Evolutionary conservation across 140 eudicot genomes (phyloP).

Genomic region (Flaveria floridana): DNA sequence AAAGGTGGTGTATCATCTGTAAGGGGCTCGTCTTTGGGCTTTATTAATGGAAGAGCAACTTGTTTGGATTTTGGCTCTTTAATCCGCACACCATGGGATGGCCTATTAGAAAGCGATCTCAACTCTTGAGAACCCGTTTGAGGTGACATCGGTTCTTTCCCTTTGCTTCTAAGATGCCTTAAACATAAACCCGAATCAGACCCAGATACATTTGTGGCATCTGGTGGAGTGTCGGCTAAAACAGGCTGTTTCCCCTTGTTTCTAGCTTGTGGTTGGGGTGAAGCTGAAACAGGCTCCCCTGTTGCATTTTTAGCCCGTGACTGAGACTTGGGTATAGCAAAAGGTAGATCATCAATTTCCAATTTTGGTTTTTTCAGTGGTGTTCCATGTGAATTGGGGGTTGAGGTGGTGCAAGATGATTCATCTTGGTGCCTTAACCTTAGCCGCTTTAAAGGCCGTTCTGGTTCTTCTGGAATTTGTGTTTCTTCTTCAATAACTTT

Average conservation of each 20-base stretch:
- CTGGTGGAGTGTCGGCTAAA: slow-evolving; percentile 38
- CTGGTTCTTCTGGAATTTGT: slow-evolving; percentile 59
- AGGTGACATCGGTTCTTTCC: slow-evolving; percentile 50
- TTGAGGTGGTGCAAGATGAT: slow-evolving; percentile 39
- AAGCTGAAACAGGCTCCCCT: slow-evolving; percentile 25
- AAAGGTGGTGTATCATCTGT: slow-evolving; percentile 52
- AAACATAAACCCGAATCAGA: slow-evolving; percentile 36
- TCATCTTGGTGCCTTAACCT: slow-evolving; percentile 55
- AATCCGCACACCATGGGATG: slow-evolving; percentile 41
- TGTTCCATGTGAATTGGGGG: slow-evolving; percentile 28
- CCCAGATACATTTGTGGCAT: slow-evolving; percentile 29
- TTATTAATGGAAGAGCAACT: slow-evolving; percentile 38
- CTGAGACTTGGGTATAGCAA: slow-evolving; percentile 30
- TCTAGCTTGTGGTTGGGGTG: slow-evolving; percentile 42
- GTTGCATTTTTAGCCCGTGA: slow-evolving; percentile 21
- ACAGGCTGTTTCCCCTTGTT: slow-evolving; percentile 66
- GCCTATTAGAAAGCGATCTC: slow-evolving; percentile 39
- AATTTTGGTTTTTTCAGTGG: slow-evolving; percentile 53
- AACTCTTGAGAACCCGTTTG: slow-evolving; percentile 39
- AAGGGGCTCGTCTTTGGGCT: slow-evolving; percentile 72
- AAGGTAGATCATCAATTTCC: slow-evolving; percentile 52
- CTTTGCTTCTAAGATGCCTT: slow-evolving; percentile 49
- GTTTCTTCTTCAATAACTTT: slow-evolving; percentile 59
- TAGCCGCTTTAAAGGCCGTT: slow-evolving; percentile 73
- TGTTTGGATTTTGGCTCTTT: slow-evolving; percentile 49